Percentiles rank a stretch among this genome's conserved stretches.
phyloP scores from a whole-genome alignment of 164 flowering plant genomes.

The Pachysandra terminalis region DNA sequence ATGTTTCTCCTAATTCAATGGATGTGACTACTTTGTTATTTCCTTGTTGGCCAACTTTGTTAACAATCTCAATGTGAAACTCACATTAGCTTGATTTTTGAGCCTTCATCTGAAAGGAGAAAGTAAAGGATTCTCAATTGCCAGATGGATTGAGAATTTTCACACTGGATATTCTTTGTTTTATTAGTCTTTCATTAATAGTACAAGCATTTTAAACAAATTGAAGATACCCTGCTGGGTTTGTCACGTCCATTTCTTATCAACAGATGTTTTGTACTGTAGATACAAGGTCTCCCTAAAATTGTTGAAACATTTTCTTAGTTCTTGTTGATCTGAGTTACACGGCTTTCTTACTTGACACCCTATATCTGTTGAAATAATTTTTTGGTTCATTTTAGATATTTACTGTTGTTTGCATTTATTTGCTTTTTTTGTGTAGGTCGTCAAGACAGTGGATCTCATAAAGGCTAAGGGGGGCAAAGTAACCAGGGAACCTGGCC shows the following conservation, averaged over 20 bases:
- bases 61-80: neutral
- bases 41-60: neutral
- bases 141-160: no score
- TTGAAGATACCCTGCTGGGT: neutral
- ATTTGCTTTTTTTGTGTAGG: constrained; percentile 34
- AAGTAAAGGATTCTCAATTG: no score
- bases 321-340: no score
- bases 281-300: neutral
- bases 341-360: neutral
- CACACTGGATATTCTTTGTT: no score
- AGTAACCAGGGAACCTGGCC: constrained; percentile 94
- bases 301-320: no score
- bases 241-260: neutral
- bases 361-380: neutral
- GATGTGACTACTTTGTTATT: neutral
- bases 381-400: neutral
- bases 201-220: no score
- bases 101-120: no score
- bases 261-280: neutral
- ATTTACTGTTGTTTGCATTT: constrained; percentile 1
- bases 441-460: constrained; percentile 85
- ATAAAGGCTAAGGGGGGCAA: constrained; percentile 97
- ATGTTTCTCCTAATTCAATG: neutral
- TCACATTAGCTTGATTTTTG: no score
- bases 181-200: no score